Percentiles rank a stretch among this genome's conserved stretches.
Evolutionary conservation across 805 yeast species (phyloP).

Genomic region (Candida ortonii): DNA sequence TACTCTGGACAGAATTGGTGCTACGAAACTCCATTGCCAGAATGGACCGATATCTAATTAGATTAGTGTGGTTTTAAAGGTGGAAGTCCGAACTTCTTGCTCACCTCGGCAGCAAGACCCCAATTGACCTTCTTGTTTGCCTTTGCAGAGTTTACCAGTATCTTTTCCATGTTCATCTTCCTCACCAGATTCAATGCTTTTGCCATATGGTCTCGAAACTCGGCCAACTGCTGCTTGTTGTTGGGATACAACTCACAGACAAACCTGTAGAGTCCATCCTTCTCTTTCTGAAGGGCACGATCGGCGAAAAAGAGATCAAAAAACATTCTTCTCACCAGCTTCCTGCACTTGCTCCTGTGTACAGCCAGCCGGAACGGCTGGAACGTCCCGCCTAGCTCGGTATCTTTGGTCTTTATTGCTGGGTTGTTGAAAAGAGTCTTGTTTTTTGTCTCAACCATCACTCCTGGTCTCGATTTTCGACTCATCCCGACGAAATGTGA

Average conservation of each 20-base stretch:
- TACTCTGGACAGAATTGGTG: conserved; percentile 33
- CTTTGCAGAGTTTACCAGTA: conserved; percentile 8
- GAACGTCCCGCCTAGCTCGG: conserved; percentile 1
- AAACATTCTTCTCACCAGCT: conserved; percentile 19
- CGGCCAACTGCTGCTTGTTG: conserved; percentile 11
- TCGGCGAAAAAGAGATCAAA: conserved; percentile 16
- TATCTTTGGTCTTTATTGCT: conserved; percentile 3
- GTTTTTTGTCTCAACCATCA: conserved; percentile 14
- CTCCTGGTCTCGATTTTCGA: conserved; percentile 34
- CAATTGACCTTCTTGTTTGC: conserved; percentile 19
- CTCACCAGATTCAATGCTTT: conserved; percentile 19
- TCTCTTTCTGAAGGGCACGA: conserved; percentile 3
- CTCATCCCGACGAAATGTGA: conserved; percentile 23
- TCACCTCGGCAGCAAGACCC: conserved; percentile 12
- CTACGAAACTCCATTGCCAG: conserved; percentile 44
- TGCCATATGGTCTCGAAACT: conserved; percentile 14
- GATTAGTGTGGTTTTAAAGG: conserved; percentile 5
- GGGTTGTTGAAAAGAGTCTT: conserved; percentile 24
- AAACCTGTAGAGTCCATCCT: conserved; percentile 30
- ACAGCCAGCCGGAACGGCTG: conserved; percentile 28
- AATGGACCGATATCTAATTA: conserved; percentile 41
- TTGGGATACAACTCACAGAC: conserved; percentile 12
- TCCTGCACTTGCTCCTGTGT: conserved; percentile 22
- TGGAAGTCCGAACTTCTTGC: conserved; percentile 10
- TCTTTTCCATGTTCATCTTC: conserved; percentile 1